These are phyloP conservation scores for Metschnikowia orientalis DNA, from an alignment of 805 yeast species.

Conservation along the genomic window DNA sequence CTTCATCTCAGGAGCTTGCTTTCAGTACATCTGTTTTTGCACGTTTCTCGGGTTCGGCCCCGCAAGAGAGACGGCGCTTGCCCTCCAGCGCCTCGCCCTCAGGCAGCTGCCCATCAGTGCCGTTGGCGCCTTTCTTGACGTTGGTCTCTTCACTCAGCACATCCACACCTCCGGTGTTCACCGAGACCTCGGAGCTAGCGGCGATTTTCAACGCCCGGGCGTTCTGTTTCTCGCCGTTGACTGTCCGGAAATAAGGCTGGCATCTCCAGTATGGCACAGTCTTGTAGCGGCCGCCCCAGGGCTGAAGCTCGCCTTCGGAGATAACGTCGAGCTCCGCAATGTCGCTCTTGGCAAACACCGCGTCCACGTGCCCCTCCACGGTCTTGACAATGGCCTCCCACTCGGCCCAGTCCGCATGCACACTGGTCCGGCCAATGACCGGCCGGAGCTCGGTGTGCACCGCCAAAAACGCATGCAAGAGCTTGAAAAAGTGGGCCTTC, in stretches of 20 bases:
- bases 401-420: slow-evolving; percentile 31
- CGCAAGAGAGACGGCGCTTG: too few species aligned
- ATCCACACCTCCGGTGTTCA: slow-evolving; percentile 9
- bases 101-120: slow-evolving; percentile 1
- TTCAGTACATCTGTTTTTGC: too few species aligned
- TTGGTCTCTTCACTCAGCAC: background rate
- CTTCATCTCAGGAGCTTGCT: too few species aligned
- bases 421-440: slow-evolving; percentile 53
- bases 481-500: slow-evolving; percentile 90
- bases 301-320: slow-evolving; percentile 47
- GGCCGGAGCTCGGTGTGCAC: slow-evolving; percentile 75
- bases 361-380: slow-evolving; percentile 64
- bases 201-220: slow-evolving; percentile 37
- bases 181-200: slow-evolving; percentile 21
- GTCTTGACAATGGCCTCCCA: slow-evolving; percentile 52
- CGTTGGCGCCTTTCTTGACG: slow-evolving; percentile 3
- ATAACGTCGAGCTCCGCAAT: slow-evolving; percentile 56
- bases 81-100: slow-evolving; percentile 3
- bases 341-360: slow-evolving; percentile 48
- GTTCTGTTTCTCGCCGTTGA: slow-evolving; percentile 61
- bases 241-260: slow-evolving; percentile 91
- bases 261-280: slow-evolving; percentile 92
- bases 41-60: too few species aligned
- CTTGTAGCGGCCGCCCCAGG: slow-evolving; percentile 80
- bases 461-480: slow-evolving; percentile 75